phyloP scores from a whole-genome alignment of 2,329 filamentous ascomycete genomes.

The Ophiostoma angusticollis region DNA sequence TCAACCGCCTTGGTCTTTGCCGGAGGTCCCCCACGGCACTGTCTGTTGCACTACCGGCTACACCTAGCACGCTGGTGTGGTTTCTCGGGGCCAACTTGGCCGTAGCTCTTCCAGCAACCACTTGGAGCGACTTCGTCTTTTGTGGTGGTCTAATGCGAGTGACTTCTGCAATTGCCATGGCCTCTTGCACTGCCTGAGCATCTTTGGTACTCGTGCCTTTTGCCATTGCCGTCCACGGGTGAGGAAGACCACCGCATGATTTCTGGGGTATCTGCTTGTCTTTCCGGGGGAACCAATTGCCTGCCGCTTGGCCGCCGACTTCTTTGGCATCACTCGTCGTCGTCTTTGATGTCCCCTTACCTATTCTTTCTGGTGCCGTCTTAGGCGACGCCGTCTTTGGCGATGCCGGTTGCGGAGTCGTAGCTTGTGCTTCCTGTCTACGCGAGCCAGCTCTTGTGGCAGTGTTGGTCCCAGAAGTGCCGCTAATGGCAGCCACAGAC shows the following conservation, averaged over 20 bases:
- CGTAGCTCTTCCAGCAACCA: too few relatives aligned
- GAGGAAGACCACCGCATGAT: too few relatives aligned
- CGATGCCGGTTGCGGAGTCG: conserved; percentile 10
- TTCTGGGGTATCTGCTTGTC: too few relatives aligned
- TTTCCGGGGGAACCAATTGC: too few relatives aligned
- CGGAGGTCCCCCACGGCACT: too few relatives aligned
- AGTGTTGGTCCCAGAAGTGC: not conserved
- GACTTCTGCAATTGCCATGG: too few relatives aligned
- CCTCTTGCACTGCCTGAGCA: too few relatives aligned
- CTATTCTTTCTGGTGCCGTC: not conserved
- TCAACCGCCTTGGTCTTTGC: conserved; percentile 4
- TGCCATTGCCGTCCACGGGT: not conserved
- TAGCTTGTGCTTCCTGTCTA: conserved; percentile 14
- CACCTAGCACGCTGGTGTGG: not conserved
- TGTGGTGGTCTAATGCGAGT: too few relatives aligned
- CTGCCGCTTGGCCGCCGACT: not conserved
- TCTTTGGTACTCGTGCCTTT: too few relatives aligned
- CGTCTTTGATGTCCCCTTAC: not conserved
- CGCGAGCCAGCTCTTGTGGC: not conserved
- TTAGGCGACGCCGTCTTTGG: not conserved
- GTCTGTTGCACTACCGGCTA: not conserved
- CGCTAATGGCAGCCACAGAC: not conserved
- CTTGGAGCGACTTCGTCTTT: too few relatives aligned
- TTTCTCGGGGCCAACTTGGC: too few relatives aligned
- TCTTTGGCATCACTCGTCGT: not conserved